Evolutionary conservation across 441 rosid genomes (phyloP), one percentile per base, ranked within the genome.

Genomic region (Melastoma candidum): DNA sequence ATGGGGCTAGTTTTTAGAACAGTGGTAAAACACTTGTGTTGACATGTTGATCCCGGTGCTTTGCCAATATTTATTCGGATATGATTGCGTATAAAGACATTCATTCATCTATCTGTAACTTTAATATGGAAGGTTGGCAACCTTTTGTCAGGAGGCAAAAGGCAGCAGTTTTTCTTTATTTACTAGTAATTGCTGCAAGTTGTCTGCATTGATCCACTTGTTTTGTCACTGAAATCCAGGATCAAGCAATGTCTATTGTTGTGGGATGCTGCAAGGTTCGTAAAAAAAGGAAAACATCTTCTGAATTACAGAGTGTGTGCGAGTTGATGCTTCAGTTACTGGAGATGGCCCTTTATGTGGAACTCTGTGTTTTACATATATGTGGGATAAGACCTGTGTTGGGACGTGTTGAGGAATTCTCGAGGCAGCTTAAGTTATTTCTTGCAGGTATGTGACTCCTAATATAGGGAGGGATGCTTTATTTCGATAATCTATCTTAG

Each of bases 341-440:
- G 74, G 99, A 93, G 69, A 83, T 81, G 89, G 78, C 96, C 41
- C 62, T 93, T 53, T 72, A 81, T 72, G 70, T 89, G 77, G 97
- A 93, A 70, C 83, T 80, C n/a, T 83, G 82, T 58, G 93, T 87
- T 46, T 60, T 84, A 46, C 95, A 85, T 59, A 85, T 89, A 41
- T 89, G 97, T 52, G 90, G 93, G 63, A 83, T 83, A 65, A 77
- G 88, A 65, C 85, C 93, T 3, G 88, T 83, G 4, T 59, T 82
- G 49, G 95, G 97, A 9, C 96, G 93, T 3, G 68, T 89, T 53
- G 99, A 86, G 53, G 95, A 81, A 64, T 83, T 89, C 68, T 81
- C 96, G 0, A 83, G 76, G 73, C 82, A 79, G 58, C 65, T 79
- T 43, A 79, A 80, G 74, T 64, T 60, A 57, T 65, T 84, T 46